Percentiles rank a stretch among this genome's conserved stretches.
Evolutionary conservation across 2,329 filamentous ascomycete species (phyloP).

Genomic region (Alternaria sp.): DNA sequence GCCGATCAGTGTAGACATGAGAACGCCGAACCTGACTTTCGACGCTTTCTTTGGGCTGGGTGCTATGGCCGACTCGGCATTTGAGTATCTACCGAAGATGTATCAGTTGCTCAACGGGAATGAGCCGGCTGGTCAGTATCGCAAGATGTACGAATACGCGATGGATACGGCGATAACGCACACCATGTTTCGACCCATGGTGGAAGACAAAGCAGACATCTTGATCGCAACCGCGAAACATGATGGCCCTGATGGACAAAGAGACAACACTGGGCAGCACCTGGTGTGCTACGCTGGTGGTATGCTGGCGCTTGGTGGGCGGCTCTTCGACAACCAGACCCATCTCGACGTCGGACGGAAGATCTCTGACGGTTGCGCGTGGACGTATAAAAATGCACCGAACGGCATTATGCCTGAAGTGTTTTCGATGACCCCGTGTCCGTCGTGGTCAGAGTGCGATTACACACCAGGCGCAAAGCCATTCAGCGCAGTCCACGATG

Average conservation of each 20-base stretch:
- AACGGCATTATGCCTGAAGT: slow-evolving; percentile 66
- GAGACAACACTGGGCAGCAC: slow-evolving; percentile 60
- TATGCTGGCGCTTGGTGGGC: slow-evolving; percentile 66
- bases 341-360: slow-evolving; percentile 63
- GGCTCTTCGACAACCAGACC: slow-evolving; percentile 58
- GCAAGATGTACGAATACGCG: slow-evolving; percentile 62
- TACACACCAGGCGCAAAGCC: slow-evolving; percentile 47
- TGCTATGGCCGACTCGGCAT: slow-evolving; percentile 44
- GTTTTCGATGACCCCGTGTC: slow-evolving; percentile 45
- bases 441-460: slow-evolving; percentile 45
- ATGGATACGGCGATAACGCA: slow-evolving; percentile 52
- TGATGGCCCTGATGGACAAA: slow-evolving; percentile 32
- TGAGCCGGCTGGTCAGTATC: slow-evolving; percentile 55
- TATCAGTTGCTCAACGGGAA: slow-evolving; percentile 54
- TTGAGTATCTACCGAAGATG: slow-evolving; percentile 54
- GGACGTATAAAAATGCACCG: slow-evolving; percentile 63
- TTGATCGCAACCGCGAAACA: slow-evolving; percentile 50
- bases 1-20: slow-evolving; percentile 52
- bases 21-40: slow-evolving; percentile 47
- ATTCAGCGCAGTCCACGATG: slow-evolving; percentile 49
- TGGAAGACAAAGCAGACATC: slow-evolving; percentile 53
- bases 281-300: slow-evolving; percentile 66
- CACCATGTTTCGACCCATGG: slow-evolving; percentile 59
- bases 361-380: slow-evolving; percentile 66
- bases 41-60: slow-evolving; percentile 44